A percentile compares a stretch with the other conserved stretches of the same genome.
Evolutionary conservation across 768 basidiomycete genomes (phyloP).

Genomic region (Albatrellus ellisii): DNA sequence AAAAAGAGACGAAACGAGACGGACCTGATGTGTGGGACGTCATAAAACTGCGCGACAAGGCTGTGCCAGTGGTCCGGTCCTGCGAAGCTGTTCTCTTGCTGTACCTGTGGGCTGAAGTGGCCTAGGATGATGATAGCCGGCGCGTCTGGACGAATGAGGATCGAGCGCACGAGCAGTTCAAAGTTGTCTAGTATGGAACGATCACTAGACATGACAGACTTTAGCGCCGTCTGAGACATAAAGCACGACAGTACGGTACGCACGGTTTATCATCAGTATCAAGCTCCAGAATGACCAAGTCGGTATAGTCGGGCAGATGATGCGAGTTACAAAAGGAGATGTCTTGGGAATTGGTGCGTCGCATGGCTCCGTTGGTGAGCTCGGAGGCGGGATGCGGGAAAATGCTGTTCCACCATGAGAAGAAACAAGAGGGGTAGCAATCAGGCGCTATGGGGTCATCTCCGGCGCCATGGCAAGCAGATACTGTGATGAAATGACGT

Average conservation of each 20-base stretch:
- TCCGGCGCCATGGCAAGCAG: slow-evolving; percentile 88
- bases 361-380: slow-evolving; percentile 93
- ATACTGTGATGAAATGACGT: too few relatives aligned
- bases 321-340: slow-evolving; percentile 91
- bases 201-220: slow-evolving; percentile 35
- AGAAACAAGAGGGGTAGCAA: slow-evolving; percentile 93
- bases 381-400: slow-evolving; percentile 98
- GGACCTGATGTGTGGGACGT: slow-evolving; percentile 80
- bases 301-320: slow-evolving; percentile 87
- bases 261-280: slow-evolving; percentile 84
- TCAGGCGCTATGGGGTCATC: slow-evolving; percentile 73
- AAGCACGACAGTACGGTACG: slow-evolving; percentile 25
- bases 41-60: slow-evolving; percentile 92
- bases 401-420: slow-evolving; percentile 95
- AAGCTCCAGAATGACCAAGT: slow-evolving; percentile 91
- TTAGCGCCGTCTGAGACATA: background rate
- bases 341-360: slow-evolving; percentile 84
- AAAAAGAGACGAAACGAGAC: slow-evolving; percentile 5
- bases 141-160: slow-evolving; percentile 80
- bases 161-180: slow-evolving; percentile 83
- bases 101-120: slow-evolving; percentile 83
- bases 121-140: slow-evolving; percentile 93
- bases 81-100: slow-evolving; percentile 65
- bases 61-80: slow-evolving; percentile 88
- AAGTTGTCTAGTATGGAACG: slow-evolving; percentile 67